Percentiles rank a stretch among this genome's conserved stretches.
phyloP scores from a whole-genome alignment of 495 filamentous ascomycete genomes.

The Bryoglossum gracile region DNA sequence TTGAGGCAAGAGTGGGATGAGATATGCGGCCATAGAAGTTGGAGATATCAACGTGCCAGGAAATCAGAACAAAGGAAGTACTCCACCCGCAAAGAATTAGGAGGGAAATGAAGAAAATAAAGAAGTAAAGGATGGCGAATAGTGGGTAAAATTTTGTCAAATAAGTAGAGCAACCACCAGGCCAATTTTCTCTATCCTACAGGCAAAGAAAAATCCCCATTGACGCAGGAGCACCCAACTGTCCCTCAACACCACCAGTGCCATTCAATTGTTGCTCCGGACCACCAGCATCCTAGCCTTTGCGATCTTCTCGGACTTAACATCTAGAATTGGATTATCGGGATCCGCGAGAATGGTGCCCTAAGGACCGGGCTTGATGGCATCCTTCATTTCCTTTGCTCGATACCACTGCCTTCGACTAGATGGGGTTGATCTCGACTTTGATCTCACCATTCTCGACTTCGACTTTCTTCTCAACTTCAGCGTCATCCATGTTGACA shows the following conservation, averaged over 20 bases:
- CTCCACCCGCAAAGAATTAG: too few relatives aligned
- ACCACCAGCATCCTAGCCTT: constrained; percentile 21
- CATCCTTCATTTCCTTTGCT: neutral
- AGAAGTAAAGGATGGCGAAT: too few relatives aligned
- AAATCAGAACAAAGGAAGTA: neutral
- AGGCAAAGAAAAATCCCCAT: too few relatives aligned
- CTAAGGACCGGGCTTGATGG: constrained; percentile 19
- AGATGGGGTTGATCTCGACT: constrained; percentile 11
- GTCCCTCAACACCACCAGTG: constrained; percentile 16
- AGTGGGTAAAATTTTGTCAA: too few relatives aligned
- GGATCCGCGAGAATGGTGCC: constrained; percentile 9
- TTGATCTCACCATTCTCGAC: constrained; percentile 14
- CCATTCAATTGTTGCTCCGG: constrained; percentile 19
- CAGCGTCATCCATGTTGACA: constrained; percentile 13
- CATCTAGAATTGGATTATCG: constrained; percentile 9
- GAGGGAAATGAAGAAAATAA: too few relatives aligned
- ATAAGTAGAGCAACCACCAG: too few relatives aligned
- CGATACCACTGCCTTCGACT: constrained; percentile 6
- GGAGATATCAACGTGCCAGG: neutral
- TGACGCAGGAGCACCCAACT: too few relatives aligned
- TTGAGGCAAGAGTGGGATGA: too few relatives aligned
- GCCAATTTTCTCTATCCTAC: too few relatives aligned
- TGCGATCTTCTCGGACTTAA: constrained; percentile 16
- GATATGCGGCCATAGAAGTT: too few relatives aligned
- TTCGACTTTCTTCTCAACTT: constrained; percentile 3